Evolutionary conservation across 2,329 filamentous ascomycete species (phyloP).

Genomic region (Aspergillus ibericus): DNA sequence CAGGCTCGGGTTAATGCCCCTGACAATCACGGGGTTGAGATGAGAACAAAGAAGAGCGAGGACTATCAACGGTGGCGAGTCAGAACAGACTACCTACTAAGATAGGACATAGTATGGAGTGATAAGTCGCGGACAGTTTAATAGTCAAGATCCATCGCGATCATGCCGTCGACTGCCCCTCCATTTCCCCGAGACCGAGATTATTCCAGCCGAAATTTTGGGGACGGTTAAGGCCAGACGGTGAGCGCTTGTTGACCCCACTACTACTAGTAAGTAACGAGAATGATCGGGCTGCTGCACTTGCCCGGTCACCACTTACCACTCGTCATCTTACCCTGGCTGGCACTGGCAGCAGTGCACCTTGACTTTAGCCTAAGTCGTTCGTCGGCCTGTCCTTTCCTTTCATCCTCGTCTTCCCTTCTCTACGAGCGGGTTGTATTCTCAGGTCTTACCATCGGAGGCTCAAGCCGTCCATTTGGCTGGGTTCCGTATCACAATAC

Average conservation of each 20-base stretch:
- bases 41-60: background rate
- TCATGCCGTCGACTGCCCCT: constrained; percentile 6
- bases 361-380: background rate
- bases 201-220: constrained; percentile 7
- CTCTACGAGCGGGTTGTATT: background rate
- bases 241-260: background rate
- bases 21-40: background rate
- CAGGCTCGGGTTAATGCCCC: background rate
- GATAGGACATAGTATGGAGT: too few species aligned
- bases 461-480: background rate
- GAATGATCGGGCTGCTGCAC: background rate
- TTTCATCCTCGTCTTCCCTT: background rate
- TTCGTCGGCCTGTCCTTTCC: background rate
- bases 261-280: background rate
- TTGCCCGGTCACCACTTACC: background rate
- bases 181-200: constrained; percentile 11
- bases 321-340: background rate
- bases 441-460: background rate
- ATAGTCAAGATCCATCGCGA: constrained; percentile 7
- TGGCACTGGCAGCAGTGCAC: background rate
- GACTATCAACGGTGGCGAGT: background rate
- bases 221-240: background rate
- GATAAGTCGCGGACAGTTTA: background rate
- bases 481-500: too few species aligned
- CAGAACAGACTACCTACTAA: background rate